Percentiles rank a stretch among this genome's conserved stretches.
Conservation (phyloP, 2,329 filamentous ascomycete species). For the Aurifilum marmelostoma region DNA sequence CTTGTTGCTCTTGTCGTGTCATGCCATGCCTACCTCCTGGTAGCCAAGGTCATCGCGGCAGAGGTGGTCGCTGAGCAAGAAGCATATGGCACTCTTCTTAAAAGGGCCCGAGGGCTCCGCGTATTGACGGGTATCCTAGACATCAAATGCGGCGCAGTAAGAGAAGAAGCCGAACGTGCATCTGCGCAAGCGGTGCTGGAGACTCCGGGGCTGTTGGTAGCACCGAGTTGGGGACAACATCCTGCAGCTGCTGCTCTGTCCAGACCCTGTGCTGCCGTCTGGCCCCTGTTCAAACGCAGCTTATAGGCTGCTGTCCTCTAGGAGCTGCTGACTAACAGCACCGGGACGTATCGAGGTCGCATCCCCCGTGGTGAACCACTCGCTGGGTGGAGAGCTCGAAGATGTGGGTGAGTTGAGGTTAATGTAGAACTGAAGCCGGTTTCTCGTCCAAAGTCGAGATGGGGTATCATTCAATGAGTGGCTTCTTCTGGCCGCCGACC, state of each 20-base stretch:
- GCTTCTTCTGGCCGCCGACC: constrained; percentile 67
- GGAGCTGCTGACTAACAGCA: neutral
- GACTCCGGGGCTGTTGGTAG: neutral
- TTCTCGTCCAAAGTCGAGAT: constrained; percentile 1
- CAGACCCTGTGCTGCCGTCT: neutral
- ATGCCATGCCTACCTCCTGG: neutral
- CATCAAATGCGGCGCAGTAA: neutral
- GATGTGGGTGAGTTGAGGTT: neutral
- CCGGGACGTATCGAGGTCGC: neutral
- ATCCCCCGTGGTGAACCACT: neutral
- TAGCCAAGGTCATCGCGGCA: neutral
- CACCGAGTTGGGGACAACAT: neutral
- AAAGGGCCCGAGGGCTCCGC: neutral
- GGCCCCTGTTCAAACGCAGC: neutral
- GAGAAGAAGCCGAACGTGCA: neutral
- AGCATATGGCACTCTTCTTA: neutral
- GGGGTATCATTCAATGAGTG: constrained; percentile 60
- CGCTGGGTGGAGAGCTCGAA: neutral
- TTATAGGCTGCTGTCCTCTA: neutral
- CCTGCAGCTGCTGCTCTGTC: neutral
- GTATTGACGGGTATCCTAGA: neutral
- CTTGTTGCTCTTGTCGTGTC: neutral
- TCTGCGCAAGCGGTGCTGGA: neutral
- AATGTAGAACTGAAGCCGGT: neutral
- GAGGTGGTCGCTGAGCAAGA: neutral